Percentiles rank a stretch among this genome's conserved stretches.
phyloP scores from a whole-genome alignment of 352 stramenopile species.

The Globisporangium okanoganense region DNA sequence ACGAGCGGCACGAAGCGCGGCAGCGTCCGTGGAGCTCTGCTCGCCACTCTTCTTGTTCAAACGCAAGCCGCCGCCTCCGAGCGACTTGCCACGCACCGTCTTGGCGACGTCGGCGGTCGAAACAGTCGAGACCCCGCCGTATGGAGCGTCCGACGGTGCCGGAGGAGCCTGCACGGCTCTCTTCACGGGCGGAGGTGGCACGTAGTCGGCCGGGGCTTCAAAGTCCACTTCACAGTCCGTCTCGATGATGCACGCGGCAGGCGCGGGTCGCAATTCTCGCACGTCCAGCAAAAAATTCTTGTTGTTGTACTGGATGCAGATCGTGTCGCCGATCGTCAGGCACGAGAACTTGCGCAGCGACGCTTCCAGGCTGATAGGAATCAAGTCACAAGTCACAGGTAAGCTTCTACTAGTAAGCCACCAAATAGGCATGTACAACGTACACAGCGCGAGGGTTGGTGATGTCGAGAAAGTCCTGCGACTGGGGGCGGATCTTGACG shows the following conservation, averaged over 20 bases:
- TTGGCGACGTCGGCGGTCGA: constrained; percentile 5
- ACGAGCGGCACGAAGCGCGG: constrained; percentile 61
- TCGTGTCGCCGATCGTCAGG: constrained; percentile 97
- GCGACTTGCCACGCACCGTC: constrained; percentile 5
- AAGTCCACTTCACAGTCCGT: constrained; percentile 99
- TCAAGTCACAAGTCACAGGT: neutral
- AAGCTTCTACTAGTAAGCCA: neutral
- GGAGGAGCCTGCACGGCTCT: constrained; percentile 23
- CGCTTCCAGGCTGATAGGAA: constrained; percentile 51
- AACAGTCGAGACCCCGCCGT: constrained; percentile 42
- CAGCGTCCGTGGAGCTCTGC: constrained; percentile 52
- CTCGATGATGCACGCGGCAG: constrained; percentile 99
- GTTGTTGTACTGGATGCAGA: constrained; percentile 98
- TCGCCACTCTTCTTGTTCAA: constrained; percentile 64
- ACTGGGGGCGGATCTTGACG: constrained; percentile 98
- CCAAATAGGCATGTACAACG: constrained; percentile 13
- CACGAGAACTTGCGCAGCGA: constrained; percentile 92
- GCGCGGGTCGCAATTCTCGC: constrained; percentile 94
- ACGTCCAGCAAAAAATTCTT: constrained; percentile 98
- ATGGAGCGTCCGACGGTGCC: constrained; percentile 45
- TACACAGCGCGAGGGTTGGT: constrained; percentile 97
- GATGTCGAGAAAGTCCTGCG: constrained; percentile 98
- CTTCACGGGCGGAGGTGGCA: constrained; percentile 36
- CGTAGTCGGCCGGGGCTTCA: constrained; percentile 91
- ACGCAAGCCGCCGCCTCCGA: constrained; percentile 52